These are phyloP conservation scores for Pyrenophora teres DNA, from an alignment of 2,329 filamentous ascomycete genomes.

Conservation along the genomic window DNA sequence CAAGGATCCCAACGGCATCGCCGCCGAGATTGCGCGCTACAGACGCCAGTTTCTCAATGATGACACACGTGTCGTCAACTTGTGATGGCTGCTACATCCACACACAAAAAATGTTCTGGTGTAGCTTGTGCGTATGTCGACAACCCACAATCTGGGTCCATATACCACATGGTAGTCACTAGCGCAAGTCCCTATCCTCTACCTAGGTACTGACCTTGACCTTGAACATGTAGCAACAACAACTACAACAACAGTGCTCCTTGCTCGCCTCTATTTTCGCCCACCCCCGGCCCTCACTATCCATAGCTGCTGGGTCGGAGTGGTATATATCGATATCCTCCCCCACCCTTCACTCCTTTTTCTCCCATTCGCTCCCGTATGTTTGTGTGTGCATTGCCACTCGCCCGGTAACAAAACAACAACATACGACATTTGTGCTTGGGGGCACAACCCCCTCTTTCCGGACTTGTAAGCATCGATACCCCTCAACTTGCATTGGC, in stretches of 20 bases:
- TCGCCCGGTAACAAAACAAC: background rate
- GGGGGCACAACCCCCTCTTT: slow-evolving; percentile 6
- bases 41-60: slow-evolving; percentile 50
- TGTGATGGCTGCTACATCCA: slow-evolving; percentile 17
- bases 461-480: slow-evolving; percentile 31
- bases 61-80: slow-evolving; percentile 46
- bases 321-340: background rate
- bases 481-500: slow-evolving; percentile 20
- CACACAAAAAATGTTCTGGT: background rate
- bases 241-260: background rate
- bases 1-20: slow-evolving; percentile 48
- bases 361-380: slow-evolving; percentile 1
- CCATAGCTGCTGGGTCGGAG: background rate
- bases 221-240: slow-evolving; percentile 2
- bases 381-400: slow-evolving; percentile 3
- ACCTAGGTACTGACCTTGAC: slow-evolving; percentile 14
- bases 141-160: background rate
- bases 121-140: background rate
- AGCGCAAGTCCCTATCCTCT: background rate
- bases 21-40: slow-evolving; percentile 46
- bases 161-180: slow-evolving; percentile 4
- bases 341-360: background rate
- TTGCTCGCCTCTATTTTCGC: slow-evolving; percentile 5
- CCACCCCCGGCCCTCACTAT: background rate
- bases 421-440: background rate